Evolutionary conservation across 1,284 basidiomycete genomes (phyloP).

Genomic region (Leccinum pallidistipes): DNA sequence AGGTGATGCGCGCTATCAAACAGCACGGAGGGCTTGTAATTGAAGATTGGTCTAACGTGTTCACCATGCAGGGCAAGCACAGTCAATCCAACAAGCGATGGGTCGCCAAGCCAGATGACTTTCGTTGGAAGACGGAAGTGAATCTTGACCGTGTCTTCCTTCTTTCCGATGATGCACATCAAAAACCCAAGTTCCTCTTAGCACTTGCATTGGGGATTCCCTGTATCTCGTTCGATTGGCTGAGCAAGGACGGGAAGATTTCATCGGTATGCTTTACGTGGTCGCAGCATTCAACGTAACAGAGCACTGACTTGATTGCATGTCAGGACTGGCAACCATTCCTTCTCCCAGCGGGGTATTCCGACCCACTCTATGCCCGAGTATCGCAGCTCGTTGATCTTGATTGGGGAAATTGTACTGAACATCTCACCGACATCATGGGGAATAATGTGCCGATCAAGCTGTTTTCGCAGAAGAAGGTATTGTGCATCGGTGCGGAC

Average conservation of each 20-base stretch:
- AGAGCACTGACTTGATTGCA: conserved; percentile 4
- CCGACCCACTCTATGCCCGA: conserved; percentile 47
- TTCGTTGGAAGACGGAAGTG: conserved; percentile 42
- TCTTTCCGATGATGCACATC: conserved; percentile 59
- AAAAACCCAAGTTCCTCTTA: conserved; percentile 78
- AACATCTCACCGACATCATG: conserved; percentile 58
- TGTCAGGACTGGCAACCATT: conserved; percentile 60
- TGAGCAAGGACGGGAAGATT: conserved; percentile 40
- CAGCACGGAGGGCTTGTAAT: conserved; percentile 59
- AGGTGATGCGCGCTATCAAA: conserved; percentile 47
- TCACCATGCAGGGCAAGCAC: conserved; percentile 56
- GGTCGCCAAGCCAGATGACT: conserved; percentile 47
- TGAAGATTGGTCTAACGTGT: conserved; percentile 67
- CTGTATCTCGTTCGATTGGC: conserved; percentile 68
- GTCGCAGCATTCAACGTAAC: not conserved
- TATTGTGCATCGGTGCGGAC: conserved; percentile 58
- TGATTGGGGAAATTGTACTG: conserved; percentile 61
- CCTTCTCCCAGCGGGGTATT: conserved; percentile 69
- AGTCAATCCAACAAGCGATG: conserved; percentile 48
- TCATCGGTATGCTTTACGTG: conserved; percentile 26
- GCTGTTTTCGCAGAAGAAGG: conserved; percentile 48
- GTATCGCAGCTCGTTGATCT: conserved; percentile 73
- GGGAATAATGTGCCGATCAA: conserved; percentile 55
- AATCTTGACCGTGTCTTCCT: conserved; percentile 64
- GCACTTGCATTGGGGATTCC: conserved; percentile 86